Conservation (phyloP, 192 early-diverging fungal genomes). For the Cetraspora pellucida region DNA sequence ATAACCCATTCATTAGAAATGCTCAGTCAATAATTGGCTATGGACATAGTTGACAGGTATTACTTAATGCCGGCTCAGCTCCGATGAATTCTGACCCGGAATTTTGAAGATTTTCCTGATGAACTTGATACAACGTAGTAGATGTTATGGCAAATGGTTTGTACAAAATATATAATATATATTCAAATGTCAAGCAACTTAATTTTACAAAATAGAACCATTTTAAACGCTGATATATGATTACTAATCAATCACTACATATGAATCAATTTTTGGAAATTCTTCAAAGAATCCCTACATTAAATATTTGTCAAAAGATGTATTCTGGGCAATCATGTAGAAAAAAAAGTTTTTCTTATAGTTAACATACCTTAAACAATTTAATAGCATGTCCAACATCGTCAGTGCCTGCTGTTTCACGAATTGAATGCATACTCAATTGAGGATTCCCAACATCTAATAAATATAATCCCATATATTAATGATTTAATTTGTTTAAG, state of each 20-base stretch:
- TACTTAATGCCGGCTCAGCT: too few species aligned
- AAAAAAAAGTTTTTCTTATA: neutral
- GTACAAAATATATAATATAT: too few species aligned
- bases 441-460: constrained; percentile 94
- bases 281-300: constrained; percentile 4
- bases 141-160: too few species aligned
- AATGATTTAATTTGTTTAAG: neutral
- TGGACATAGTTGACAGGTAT: too few species aligned
- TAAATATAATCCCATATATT: neutral
- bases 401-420: constrained; percentile 86
- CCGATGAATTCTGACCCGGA: too few species aligned
- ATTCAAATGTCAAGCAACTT: too few species aligned
- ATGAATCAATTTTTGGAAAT: constrained; percentile 11
- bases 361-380: constrained; percentile 70
- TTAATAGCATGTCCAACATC: constrained; percentile 84
- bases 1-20: too few species aligned
- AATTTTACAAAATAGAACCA: neutral
- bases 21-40: too few species aligned
- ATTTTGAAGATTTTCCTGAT: too few species aligned
- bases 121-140: too few species aligned
- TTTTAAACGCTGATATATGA: neutral
- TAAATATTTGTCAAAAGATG: neutral
- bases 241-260: neutral
- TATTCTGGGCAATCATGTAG: neutral
- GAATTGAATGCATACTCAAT: constrained; percentile 96